A percentile compares a stretch with the other conserved stretches of the same genome.
Evolutionary conservation across 2,329 filamentous ascomycete species (phyloP).

Genomic region (Rhynchosporium graminicola): DNA sequence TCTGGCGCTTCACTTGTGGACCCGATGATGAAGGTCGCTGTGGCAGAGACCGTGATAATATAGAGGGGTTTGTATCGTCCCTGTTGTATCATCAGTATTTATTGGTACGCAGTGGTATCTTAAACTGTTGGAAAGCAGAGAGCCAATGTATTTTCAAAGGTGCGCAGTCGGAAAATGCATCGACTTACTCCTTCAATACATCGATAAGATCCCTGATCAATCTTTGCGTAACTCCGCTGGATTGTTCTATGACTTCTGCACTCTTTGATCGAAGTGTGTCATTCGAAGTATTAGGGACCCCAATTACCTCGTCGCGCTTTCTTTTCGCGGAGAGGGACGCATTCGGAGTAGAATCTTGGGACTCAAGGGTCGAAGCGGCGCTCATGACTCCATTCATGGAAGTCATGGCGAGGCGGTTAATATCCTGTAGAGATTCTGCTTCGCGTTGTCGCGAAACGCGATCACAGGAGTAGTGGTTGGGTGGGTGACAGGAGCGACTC

Average conservation of each 20-base stretch:
- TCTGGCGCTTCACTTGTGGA: constrained; percentile 61
- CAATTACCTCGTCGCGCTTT: constrained; percentile 57
- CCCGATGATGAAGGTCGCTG: constrained; percentile 49
- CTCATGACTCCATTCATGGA: constrained; percentile 47
- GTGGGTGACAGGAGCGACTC: constrained; percentile 19
- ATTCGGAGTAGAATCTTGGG: constrained; percentile 31
- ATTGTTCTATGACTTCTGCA: constrained; percentile 22
- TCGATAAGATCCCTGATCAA: constrained; percentile 47
- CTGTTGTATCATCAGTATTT: constrained; percentile 45
- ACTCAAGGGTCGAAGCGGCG: constrained; percentile 39
- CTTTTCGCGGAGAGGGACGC: constrained; percentile 51
- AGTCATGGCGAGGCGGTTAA: constrained; percentile 35
- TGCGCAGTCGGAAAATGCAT: neutral
- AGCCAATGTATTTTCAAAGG: neutral
- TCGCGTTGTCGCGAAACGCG: constrained; percentile 1
- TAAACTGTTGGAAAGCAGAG: neutral
- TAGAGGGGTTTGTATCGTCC: constrained; percentile 54
- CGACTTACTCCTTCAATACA: constrained; percentile 47
- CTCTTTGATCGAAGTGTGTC: constrained; percentile 31
- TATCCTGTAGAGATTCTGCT: constrained; percentile 11
- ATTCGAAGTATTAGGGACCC: constrained; percentile 38
- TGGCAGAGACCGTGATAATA: constrained; percentile 56
- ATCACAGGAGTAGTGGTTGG: constrained; percentile 14
- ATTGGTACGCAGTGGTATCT: constrained; percentile 21
- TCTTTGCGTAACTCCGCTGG: constrained; percentile 40